Evolutionary conservation across 345 rosid genomes (phyloP).

Genomic region (Syzygium jambos): DNA sequence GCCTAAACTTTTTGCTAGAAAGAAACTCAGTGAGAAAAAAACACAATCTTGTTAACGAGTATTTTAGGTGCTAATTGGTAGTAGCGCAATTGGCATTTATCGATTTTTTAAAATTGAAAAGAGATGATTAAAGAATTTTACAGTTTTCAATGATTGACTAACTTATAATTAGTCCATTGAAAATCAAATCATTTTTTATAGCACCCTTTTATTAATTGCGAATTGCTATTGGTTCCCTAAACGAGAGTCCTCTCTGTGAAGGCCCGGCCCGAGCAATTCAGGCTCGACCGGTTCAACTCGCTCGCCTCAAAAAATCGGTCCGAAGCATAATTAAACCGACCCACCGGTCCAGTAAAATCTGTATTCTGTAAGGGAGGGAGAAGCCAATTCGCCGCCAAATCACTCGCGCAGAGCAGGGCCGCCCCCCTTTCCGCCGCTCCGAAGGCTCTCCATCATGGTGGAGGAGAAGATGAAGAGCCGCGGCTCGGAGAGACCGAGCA

Average conservation of each 20-base stretch:
- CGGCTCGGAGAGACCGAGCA: not conserved
- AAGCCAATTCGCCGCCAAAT: not conserved
- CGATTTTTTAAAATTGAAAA: not conserved
- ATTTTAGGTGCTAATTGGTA: not conserved
- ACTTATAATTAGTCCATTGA: not conserved
- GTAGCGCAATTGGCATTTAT: not conserved
- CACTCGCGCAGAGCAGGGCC: not conserved
- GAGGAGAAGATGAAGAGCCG: constrained; percentile 10
- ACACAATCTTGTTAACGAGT: not conserved
- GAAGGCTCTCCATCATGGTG: not conserved
- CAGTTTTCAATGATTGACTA: not conserved
- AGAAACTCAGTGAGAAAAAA: not conserved
- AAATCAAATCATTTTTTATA: not conserved
- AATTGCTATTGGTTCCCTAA: not conserved
- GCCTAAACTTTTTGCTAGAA: not conserved
- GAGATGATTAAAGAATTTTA: not conserved
- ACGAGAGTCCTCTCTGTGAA: not conserved
- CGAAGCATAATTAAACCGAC: not conserved
- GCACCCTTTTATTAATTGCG: not conserved
- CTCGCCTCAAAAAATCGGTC: not conserved
- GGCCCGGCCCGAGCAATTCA: not conserved
- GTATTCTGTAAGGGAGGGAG: not conserved
- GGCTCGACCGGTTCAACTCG: not conserved
- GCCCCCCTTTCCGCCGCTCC: not conserved
- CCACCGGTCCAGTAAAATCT: not conserved